A percentile compares a stretch with the other conserved stretches of the same genome.
phyloP scores from a whole-genome alignment of 495 filamentous ascomycete species.

The Podospora anserina region DNA sequence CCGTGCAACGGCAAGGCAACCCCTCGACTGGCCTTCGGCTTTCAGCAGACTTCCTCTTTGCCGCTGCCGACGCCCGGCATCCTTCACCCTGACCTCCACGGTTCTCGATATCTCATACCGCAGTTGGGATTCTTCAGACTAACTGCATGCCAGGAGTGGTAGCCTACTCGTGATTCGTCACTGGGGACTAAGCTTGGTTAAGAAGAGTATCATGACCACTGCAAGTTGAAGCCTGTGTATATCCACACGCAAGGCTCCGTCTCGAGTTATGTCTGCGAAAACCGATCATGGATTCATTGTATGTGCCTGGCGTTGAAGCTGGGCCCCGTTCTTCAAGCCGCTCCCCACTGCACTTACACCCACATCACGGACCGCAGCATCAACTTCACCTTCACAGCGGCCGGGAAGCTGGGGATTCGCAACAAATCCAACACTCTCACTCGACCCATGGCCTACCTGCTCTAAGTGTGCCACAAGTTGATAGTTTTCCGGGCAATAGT shows the following conservation, averaged over 20 bases:
- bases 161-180: neutral
- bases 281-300: neutral
- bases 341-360: slow-evolving; percentile 1
- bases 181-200: neutral
- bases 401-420: neutral
- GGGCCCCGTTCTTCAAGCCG: neutral
- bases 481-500: neutral
- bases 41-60: neutral
- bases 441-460: neutral
- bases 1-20: neutral
- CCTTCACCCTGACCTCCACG: too few relatives aligned
- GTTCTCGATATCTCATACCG: too few relatives aligned
- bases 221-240: neutral
- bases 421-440: neutral
- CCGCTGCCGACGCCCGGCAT: neutral
- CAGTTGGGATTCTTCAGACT: neutral
- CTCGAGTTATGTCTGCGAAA: neutral
- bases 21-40: neutral
- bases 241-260: neutral
- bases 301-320: neutral
- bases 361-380: neutral
- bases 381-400: neutral
- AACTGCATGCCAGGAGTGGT: neutral
- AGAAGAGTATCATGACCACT: neutral
- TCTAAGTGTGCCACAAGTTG: neutral